Base-by-base conservation (phyloP, 495 filamentous ascomycete species). In the Stereocaulon alpinum region DNA sequence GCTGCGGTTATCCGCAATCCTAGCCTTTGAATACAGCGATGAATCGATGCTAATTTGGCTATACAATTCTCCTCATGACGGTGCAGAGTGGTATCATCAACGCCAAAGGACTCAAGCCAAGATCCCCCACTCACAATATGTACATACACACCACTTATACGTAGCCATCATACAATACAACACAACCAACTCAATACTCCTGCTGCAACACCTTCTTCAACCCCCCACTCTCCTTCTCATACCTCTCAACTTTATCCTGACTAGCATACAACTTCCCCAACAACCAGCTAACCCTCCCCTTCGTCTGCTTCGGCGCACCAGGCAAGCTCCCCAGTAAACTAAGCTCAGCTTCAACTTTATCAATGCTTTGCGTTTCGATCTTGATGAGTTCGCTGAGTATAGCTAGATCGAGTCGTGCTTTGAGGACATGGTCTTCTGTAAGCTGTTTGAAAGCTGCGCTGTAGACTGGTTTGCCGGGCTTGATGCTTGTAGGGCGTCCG, bases 391-490 rank as follows among this genome's bases (percentile, higher is more conserved):
- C 80, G 4, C 73, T 76, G 2, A 91, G 68, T 47, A 89, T 72
- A 14, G 79, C 76, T 14, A 95, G 69, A 63, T 97, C 90, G 68
- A 98, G 80, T 58, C 84, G 80, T 9, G 85, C 79, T 37, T 78
- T 76, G 53, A 98, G 69, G 1, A 88, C 89, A 4, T 74, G 72
- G 69, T 97, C 94, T 56, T 81, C 73, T 0, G 80, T 77, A 22
- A 98, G 69, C 37, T 77, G 72, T 56, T 75, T 72, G 72, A 96
- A 98, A 0, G 91, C 91, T 3, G 89, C 84, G 41, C 80, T 83
- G 74, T 91, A 95, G 9, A 98, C 89, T 0, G 93, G 93, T 66
- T 87, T 88, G 15, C 89, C 91, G 3, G 89, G 86, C 52, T 80
- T 83, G 66, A 98, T 83, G 40, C 73, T 74, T 30, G 80, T 77